phyloP scores from a whole-genome alignment of 164 flowering plant species.

The Paratinospora sagittata region DNA sequence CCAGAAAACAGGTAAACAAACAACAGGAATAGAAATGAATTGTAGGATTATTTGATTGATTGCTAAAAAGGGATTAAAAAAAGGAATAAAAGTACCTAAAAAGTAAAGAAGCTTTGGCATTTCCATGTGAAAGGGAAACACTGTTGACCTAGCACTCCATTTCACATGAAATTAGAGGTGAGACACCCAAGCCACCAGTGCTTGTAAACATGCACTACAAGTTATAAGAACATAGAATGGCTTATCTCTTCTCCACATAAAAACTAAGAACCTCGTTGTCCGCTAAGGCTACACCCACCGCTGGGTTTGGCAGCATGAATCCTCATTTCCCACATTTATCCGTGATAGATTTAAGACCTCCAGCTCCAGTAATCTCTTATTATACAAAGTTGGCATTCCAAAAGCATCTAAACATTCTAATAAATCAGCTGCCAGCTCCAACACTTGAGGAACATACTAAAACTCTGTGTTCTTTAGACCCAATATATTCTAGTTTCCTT shows the following conservation, averaged over 20 bases:
- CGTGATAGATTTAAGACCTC: not conserved
- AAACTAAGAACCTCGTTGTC: too few relatives aligned
- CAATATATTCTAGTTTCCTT: not conserved
- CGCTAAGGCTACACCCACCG: not conserved
- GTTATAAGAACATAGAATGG: not conserved
- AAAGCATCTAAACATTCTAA: not conserved
- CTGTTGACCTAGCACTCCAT: not conserved
- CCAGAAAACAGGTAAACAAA: not conserved
- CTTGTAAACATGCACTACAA: not conserved
- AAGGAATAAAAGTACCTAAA: not conserved
- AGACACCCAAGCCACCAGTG: not conserved
- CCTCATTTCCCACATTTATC: not conserved
- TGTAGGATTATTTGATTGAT: not conserved
- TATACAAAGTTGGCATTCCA: not conserved
- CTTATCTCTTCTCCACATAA: too few relatives aligned
- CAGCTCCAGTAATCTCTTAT: not conserved
- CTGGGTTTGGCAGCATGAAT: not conserved
- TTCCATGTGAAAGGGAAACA: not conserved
- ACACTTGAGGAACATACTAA: not conserved
- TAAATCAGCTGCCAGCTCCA: too few relatives aligned
- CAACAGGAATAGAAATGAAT: not conserved
- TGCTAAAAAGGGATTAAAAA: not conserved
- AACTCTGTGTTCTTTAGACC: not conserved
- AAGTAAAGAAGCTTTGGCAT: not conserved
- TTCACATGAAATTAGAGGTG: not conserved